Base-by-base conservation (phyloP, 164 flowering plant genomes). In the Vitis rupestris region DNA sequence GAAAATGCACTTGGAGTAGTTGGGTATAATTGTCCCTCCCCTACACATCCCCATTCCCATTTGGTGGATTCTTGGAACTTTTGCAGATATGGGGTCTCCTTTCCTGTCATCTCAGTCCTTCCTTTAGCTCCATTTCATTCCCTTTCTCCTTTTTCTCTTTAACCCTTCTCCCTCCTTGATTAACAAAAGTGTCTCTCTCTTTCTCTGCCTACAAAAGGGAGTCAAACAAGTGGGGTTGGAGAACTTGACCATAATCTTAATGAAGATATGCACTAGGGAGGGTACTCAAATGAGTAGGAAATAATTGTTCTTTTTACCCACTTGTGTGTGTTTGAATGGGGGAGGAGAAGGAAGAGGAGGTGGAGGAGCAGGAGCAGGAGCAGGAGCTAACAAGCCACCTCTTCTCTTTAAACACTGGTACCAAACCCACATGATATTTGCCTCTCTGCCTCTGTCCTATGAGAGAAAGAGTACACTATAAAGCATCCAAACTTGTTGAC, bases 281-380 rank as follows among this genome's bases (percentile, higher is more conserved):
- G 2, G 48, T 10, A 50, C 47, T 50, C 75, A 78, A 71, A 78
- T 78, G 81, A 74, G 81, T 78, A 67, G 77, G 72, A 70, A 78
- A 78, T 78, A 9, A 78, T 78, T 74, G 70, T 48, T 70, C 59
- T 64, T 69, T 70, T 50, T 50, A 17, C 6, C 68, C 68, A 63
- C 50, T 59, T 17, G 74, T 3, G 59, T 58, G 14, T 14, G 59
- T 59, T 58, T 72, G 68, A 70, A 61, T 49, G 59, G 49, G 56
- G 59, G 27, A 23, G 27, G 27, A 23, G 27, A 23, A 23, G 64
- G 23, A 30, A 29, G 59, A 59, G 59, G 44, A 37, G 44, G 44
- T 37, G 44, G 44, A 3, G 44, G 44, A 3, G 44, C 4, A 3
- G 37, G 4, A 31, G 37, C 4, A 1, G 37, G 37, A 31, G 37